Percentiles rank a stretch among this genome's conserved stretches.
Evolutionary conservation across 2,329 filamentous ascomycete species (phyloP).

Genomic region (Dissoconium aciculare): DNA sequence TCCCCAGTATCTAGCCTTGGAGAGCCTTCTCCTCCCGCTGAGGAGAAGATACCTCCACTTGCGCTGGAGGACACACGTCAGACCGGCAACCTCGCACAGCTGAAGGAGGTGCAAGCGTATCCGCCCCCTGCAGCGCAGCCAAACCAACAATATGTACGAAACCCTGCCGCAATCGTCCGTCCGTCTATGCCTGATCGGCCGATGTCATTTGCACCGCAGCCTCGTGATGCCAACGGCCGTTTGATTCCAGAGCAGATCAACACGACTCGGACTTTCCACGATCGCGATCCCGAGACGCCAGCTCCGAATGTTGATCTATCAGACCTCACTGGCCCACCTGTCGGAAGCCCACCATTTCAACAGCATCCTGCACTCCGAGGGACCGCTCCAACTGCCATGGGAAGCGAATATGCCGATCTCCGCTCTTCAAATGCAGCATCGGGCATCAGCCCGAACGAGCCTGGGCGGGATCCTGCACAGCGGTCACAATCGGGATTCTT

Average conservation of each 20-base stretch:
- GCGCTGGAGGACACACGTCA: no score
- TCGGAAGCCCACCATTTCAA: slow-evolving; percentile 14
- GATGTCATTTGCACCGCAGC: slow-evolving; percentile 18
- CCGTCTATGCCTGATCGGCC: slow-evolving; percentile 11
- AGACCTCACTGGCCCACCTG: slow-evolving; percentile 12
- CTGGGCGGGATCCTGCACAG: slow-evolving; percentile 4
- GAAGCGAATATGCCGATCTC: slow-evolving; percentile 14
- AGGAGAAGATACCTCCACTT: no score
- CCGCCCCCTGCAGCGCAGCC: neutral
- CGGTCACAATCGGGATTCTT: slow-evolving; percentile 14
- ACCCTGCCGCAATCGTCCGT: slow-evolving; percentile 12
- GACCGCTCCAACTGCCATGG: slow-evolving; percentile 7
- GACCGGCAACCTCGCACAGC: slow-evolving; percentile 1
- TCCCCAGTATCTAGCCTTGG: no score
- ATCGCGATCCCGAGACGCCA: slow-evolving; percentile 1
- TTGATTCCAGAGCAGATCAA: slow-evolving; percentile 10
- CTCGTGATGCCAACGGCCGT: slow-evolving; percentile 10
- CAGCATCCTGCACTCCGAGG: slow-evolving; percentile 15
- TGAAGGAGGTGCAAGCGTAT: no score
- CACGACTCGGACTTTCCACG: slow-evolving; percentile 4
- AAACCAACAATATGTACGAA: slow-evolving; percentile 2
- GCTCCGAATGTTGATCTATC: slow-evolving; percentile 11
- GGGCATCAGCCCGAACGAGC: slow-evolving; percentile 4
- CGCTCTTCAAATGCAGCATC: slow-evolving; percentile 8
- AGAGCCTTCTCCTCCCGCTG: no score